These are phyloP conservation scores for Saussurea involucrata DNA, from an alignment of 129 eudicot genomes.

Conservation along the genomic window DNA sequence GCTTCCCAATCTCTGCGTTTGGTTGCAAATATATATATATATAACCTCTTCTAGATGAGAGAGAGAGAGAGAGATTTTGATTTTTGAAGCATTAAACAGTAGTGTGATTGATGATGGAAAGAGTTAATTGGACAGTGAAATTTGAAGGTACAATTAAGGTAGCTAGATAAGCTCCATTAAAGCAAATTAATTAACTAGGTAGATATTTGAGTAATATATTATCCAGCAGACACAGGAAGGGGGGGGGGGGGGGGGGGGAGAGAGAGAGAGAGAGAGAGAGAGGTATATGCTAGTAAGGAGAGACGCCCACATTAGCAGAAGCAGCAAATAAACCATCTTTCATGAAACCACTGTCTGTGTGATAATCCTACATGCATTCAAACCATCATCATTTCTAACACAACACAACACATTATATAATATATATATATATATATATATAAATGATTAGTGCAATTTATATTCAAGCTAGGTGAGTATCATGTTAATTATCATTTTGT, in stretches of 20 bases:
- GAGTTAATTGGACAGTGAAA: not conserved
- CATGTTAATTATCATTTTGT: not conserved
- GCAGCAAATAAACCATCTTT: slow-evolving; percentile 56
- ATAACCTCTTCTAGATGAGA: not conserved
- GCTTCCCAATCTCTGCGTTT: not conserved
- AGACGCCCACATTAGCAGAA: slow-evolving; percentile 54
- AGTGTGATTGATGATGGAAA: not conserved
- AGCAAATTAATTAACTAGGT: not conserved
- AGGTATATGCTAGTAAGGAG: slow-evolving; percentile 38
- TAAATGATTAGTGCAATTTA: not conserved
- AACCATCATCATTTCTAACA: not conserved
- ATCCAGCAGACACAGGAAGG: not conserved
- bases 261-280: not conserved
- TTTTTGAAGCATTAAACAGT: not conserved
- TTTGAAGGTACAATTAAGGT: slow-evolving; percentile 12
- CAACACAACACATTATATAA: too few relatives aligned
- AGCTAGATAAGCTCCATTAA: not conserved
- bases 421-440: too few relatives aligned
- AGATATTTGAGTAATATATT: not conserved
- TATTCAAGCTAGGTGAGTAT: not conserved
- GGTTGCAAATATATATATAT: not conserved
- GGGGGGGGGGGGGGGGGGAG: not conserved
- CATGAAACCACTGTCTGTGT: slow-evolving; percentile 46
- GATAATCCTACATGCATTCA: slow-evolving; percentile 37
- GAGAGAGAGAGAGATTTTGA: too few relatives aligned